Evolutionary conservation across 208 protist species (phyloP).

Genomic region (Entamoeba histolytica): DNA sequence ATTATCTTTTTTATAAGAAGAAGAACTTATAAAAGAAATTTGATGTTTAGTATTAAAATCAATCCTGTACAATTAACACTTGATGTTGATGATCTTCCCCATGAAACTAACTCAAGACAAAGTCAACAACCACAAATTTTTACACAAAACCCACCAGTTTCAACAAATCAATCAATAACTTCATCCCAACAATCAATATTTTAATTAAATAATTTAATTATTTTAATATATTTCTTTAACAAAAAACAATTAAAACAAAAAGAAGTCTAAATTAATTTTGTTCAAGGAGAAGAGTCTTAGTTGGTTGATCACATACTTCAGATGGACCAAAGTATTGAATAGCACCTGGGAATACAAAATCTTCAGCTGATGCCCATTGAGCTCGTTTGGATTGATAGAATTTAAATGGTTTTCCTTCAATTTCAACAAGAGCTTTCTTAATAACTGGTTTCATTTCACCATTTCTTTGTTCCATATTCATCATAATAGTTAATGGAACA

Average conservation of each 20-base stretch:
- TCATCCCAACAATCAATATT: not conserved
- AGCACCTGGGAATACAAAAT: slow-evolving; percentile 24
- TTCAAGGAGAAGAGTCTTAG: not conserved
- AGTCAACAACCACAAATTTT: not conserved
- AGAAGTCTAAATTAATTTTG: not conserved
- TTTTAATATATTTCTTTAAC: too few species aligned
- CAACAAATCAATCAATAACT: not conserved
- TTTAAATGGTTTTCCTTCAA: slow-evolving; percentile 21
- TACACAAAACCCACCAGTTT: too few species aligned
- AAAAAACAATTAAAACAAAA: too few species aligned
- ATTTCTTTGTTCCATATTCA: slow-evolving; percentile 29
- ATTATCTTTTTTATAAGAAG: not conserved
- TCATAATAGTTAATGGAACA: slow-evolving; percentile 31
- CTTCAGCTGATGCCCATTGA: slow-evolving; percentile 19
- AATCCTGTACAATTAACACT: not conserved
- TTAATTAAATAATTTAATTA: too few species aligned
- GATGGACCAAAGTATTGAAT: slow-evolving; percentile 6
- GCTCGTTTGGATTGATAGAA: slow-evolving; percentile 9
- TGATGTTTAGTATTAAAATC: not conserved
- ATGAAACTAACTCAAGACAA: not conserved
- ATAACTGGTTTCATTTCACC: slow-evolving; percentile 27
- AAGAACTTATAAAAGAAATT: not conserved
- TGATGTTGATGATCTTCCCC: not conserved
- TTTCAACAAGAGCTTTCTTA: slow-evolving; percentile 29
- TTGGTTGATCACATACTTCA: not conserved